Evolutionary conservation across 2,329 filamentous ascomycete species (phyloP), one percentile per base, ranked within the genome.

Genomic region (Berkeleyomyces basicola): DNA sequence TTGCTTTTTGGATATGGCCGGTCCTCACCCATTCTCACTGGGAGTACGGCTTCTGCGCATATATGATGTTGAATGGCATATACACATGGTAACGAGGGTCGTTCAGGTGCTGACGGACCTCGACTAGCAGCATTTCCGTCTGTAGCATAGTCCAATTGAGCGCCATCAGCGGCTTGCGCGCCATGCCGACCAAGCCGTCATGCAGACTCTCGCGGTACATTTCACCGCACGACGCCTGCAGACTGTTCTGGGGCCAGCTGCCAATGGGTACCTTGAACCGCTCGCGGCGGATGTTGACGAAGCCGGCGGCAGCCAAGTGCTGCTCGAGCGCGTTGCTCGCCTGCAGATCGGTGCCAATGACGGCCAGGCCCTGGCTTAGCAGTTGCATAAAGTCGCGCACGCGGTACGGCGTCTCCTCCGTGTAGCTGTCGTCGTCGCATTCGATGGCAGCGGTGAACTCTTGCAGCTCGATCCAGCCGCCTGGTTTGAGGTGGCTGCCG

Each of bases 391-490:
- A 79, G 67, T 79, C 77, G 33, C 76, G 73, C 67, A 76, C 73
- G 4, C 77, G 76, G 60, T 77, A 79, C 3, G 74, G 73, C 0
- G 72, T 73, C 23, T 72, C 68, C 14, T 68, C 66, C 0, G 68
- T 69, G 47, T 76, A 75, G 0, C 75, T 74, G 51, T 67, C 58
- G 69, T 81, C 78, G 67, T 80, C 78, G 67, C 74, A 75, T 7
- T 70, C 70, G 3, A 75, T 70, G 10, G 66, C 66, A 66, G 74
- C 74, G 47, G 74, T 69, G 47, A 79, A 72, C 47, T 80, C 78
- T 63, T 78, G 75, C 33, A 79, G 67, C 66, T 81, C 78, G 36
- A 80, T 70, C 62, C 75, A 79, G 36, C 77, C 78, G 39, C 78
- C 78, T 0, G 78, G 78, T 64, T 79, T 79, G 7, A 79, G 70